Base-by-base conservation (phyloP, 345 rosid species). In the Brassica rapa region DNA sequence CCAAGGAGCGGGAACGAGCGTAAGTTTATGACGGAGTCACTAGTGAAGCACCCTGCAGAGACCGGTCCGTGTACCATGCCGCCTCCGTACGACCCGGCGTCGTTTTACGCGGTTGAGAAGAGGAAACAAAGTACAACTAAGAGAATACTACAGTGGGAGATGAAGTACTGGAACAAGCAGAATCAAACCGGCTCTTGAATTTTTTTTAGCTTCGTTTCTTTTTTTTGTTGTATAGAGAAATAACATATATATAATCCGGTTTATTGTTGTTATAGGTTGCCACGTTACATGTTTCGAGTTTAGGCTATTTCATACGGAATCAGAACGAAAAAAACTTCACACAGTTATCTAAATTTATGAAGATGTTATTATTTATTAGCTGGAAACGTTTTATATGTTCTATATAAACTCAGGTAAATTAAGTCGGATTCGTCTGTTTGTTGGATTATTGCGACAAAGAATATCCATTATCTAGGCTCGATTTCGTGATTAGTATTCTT, bases 11-110 rank as follows among this genome's bases (percentile, higher is more conserved):
- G 91, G 66, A 25, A 78, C 24, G 82, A 66, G 78, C 81, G 75
- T 82, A 83, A 88, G 82, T 90, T 88, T 67, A 87, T 90, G 90
- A 62, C 51, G 39, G 92, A 88, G 46, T 92, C 97, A n/a, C 21
- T 90, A 37, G 96, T 90, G 80, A 88, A 78, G 61, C 73, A 77
- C 5, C 93, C 97, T 7, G 82, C 92, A 1, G 80, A 86, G 1
- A 75, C 75, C 23, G 68, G 85, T 35, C 96, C 97, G 0, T 92
- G 97, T 82, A 19, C 71, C 24, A 55, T 92, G 84, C 85, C 91
- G 4, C 87, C 89, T 29, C 89, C 95, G 1, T 88, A 87, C 35
- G 89, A 90, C 66, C 88, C 91, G 1, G 70, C 83, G 0, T 86
- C 87, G n/a, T 83, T 86, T 51, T 8, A 78, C 19, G 14, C 60